These are phyloP conservation scores for Elsinoe australis DNA, from an alignment of 2,329 filamentous ascomycete genomes.

Conservation along the genomic window DNA sequence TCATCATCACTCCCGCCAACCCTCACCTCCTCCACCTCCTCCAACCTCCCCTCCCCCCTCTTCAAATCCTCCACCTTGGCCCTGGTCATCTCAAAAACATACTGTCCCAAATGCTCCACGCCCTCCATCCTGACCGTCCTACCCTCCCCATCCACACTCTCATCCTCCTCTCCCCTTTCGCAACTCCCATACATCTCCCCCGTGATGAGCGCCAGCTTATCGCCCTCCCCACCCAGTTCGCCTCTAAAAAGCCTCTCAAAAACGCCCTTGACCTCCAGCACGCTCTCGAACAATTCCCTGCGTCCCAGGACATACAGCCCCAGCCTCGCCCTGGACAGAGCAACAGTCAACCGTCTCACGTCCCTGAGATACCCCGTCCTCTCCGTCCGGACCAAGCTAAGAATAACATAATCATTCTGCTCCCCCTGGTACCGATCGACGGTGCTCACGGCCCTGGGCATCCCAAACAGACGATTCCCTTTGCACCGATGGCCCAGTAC, in stretches of 20 bases:
- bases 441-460: constrained; percentile 83
- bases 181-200: constrained; percentile 63
- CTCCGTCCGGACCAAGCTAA: constrained; percentile 83
- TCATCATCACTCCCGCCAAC: constrained; percentile 24
- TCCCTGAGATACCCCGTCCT: constrained; percentile 89
- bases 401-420: constrained; percentile 96
- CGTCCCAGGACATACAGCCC: constrained; percentile 90
- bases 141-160: constrained; percentile 42
- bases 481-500: constrained; percentile 77
- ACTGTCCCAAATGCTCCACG: constrained; percentile 90
- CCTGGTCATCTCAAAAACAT: constrained; percentile 92
- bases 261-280: constrained; percentile 77
- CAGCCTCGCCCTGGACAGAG: constrained; percentile 81
- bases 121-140: constrained; percentile 71
- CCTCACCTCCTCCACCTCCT: constrained; percentile 29
- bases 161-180: constrained; percentile 63
- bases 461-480: constrained; percentile 73
- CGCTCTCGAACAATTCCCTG: constrained; percentile 77
- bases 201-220: constrained; percentile 69
- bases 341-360: constrained; percentile 86
- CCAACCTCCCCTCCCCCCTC: constrained; percentile 31
- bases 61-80: constrained; percentile 56
- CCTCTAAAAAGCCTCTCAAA: constrained; percentile 70
- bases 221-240: constrained; percentile 48
- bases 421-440: constrained; percentile 99